Base-by-base conservation (phyloP, 2,329 filamentous ascomycete species). In the Xylaria sp. region DNA sequence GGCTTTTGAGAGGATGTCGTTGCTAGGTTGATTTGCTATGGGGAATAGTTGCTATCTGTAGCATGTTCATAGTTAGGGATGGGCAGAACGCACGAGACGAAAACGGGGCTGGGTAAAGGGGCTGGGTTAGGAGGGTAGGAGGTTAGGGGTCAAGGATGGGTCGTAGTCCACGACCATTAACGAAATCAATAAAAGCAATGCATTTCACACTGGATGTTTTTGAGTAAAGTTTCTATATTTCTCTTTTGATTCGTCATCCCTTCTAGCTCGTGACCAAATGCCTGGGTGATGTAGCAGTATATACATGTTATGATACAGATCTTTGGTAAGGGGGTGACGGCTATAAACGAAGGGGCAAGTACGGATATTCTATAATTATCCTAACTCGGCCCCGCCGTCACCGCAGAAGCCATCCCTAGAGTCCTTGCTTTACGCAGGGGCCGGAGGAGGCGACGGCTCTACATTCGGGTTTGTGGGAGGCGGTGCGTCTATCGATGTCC, bases 1-100 rank as follows among this genome's bases (percentile, higher is more conserved):
- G 50, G 78, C 76, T 2, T 79, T 89, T 74, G 80, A 84, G 75
- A 86, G 81, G 76, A 72, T 89, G 61, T 81, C 83, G 14, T 75
- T 89, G 24, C 71, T 89, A 47, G 86, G 85, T 5, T 85, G 72
- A 67, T 76, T 9, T 30, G 45, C 48, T 11, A 1, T 17, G 48
- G 34, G 14, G 17, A 19, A 19, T 17, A n/a, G 34, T 21, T 48
- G 42, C 9, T 50, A n/a, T 17, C n/a, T 17, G 19, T 24, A 4
- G 24, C 14, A 14, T 24, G 14, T 19, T 27, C 17, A 19, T 34
- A 47, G 19, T 58, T 19, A 6, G 39, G 39, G 34, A 7, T 9
- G 24, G n/a, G 30, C 17, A 14, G 19, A 21, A 54, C 21, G 42
- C 45, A 19, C 7, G 21, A 55, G 32, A 55, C 1, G n/a, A 8